Percentiles rank a stretch among this genome's conserved stretches.
Conservation (phyloP, 208 protist species). For the Acanthamoeba polyphaga region DNA sequence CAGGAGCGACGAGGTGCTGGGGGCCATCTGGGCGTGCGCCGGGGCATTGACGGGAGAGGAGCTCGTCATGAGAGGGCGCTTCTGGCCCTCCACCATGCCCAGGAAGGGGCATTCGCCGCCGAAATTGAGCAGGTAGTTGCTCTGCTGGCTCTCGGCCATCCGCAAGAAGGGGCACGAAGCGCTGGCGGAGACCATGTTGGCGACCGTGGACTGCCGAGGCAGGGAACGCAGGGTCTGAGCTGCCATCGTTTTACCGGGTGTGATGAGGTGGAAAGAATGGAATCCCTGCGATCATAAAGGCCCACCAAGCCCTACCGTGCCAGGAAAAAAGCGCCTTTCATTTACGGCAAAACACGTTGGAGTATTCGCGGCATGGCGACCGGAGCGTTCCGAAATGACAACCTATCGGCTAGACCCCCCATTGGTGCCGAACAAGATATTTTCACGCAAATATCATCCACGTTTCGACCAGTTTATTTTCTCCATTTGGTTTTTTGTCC, state of each 20-base stretch:
- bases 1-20: not conserved
- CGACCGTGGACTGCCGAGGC: not conserved
- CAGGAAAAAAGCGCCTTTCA: not conserved
- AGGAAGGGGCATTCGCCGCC: conserved; percentile 74
- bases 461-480: not conserved
- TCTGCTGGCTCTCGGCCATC: conserved; percentile 28
- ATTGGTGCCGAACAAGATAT: too few relatives aligned
- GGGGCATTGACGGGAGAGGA: conserved; percentile 15
- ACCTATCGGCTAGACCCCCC: not conserved
- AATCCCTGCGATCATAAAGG: not conserved
- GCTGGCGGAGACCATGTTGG: not conserved
- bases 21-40: conserved; percentile 64
- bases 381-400: not conserved
- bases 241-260: not conserved
- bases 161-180: conserved; percentile 72
- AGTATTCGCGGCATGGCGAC: not conserved
- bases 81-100: conserved; percentile 69
- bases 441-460: not conserved
- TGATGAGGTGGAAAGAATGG: not conserved
- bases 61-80: not conserved
- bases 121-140: conserved; percentile 64
- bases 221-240: conserved; percentile 19
- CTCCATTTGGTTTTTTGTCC: too few relatives aligned
- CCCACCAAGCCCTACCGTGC: not conserved
- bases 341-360: not conserved